phyloP scores from a whole-genome alignment of 352 stramenopile species.

The Globisporangium alternatum region DNA sequence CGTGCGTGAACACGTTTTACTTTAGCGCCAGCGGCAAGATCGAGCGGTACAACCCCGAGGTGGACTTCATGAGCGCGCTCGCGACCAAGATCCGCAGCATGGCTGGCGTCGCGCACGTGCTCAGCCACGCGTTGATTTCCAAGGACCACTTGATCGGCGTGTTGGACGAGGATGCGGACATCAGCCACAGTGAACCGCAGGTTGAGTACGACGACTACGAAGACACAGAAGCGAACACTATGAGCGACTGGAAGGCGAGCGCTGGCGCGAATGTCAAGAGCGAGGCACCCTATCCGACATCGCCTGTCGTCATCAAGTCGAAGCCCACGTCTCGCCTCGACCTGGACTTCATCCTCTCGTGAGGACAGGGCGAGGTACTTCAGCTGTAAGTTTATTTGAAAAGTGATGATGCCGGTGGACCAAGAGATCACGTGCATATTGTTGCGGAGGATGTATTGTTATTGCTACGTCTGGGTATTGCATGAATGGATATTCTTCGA shows the following conservation, averaged over 20 bases:
- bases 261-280: neutral
- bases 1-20: conserved; percentile 43
- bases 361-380: neutral
- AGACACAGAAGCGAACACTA: neutral
- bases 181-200: neutral
- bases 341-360: conserved; percentile 16
- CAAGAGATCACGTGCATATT: neutral
- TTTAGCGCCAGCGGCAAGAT: conserved; percentile 41
- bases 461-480: neutral
- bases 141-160: conserved; percentile 45
- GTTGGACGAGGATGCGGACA: neutral
- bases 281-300: too few relatives aligned
- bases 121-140: conserved; percentile 36
- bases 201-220: neutral
- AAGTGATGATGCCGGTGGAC: neutral
- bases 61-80: conserved; percentile 37
- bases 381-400: neutral
- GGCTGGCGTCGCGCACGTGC: conserved; percentile 24
- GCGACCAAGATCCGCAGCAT: conserved; percentile 27
- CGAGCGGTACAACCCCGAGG: conserved; percentile 36
- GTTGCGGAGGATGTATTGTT: neutral
- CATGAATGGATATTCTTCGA: neutral
- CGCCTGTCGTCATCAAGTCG: neutral
- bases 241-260: neutral
- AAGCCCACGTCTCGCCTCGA: neutral